A percentile compares a stretch with the other conserved stretches of the same genome.
Evolutionary conservation across 495 filamentous ascomycete species (phyloP).

Genomic region (Cairneyella variabilis): DNA sequence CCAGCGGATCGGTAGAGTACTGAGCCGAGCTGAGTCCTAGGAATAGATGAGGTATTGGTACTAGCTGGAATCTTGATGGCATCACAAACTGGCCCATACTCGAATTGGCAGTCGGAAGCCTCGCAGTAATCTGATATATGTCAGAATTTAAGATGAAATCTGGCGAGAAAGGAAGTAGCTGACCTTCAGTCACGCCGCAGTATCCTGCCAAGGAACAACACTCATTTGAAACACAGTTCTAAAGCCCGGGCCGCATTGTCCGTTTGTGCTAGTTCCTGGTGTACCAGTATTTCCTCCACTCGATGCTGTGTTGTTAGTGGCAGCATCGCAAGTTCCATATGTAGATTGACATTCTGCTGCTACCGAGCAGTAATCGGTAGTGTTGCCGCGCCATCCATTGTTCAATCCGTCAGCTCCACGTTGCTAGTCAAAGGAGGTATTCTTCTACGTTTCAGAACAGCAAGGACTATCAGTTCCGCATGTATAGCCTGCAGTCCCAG

Average conservation of each 20-base stretch:
- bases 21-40: slow-evolving; percentile 54
- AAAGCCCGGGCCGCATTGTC: slow-evolving; percentile 33
- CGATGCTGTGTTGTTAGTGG: slow-evolving; percentile 2
- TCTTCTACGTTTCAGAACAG: slow-evolving; percentile 29
- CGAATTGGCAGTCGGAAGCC: slow-evolving; percentile 66
- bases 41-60: slow-evolving; percentile 52
- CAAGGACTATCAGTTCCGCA: slow-evolving; percentile 30
- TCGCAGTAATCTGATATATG: slow-evolving; percentile 55
- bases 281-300: neutral
- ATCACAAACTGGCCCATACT: slow-evolving; percentile 64
- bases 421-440: neutral
- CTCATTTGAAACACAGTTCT: slow-evolving; percentile 53
- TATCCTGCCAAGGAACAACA: slow-evolving; percentile 66
- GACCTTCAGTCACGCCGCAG: slow-evolving; percentile 10
- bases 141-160: slow-evolving; percentile 21
- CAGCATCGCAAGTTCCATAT: slow-evolving; percentile 17
- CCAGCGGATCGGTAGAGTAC: slow-evolving; percentile 57
- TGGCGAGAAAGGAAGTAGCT: neutral
- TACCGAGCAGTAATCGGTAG: slow-evolving; percentile 13
- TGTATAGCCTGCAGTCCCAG: slow-evolving; percentile 29
- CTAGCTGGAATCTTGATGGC: slow-evolving; percentile 61
- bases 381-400: slow-evolving; percentile 19
- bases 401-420: neutral
- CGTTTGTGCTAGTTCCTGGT: slow-evolving; percentile 14
- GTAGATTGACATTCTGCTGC: slow-evolving; percentile 13